A percentile compares a stretch with the other conserved stretches of the same genome.
Evolutionary conservation across 148 eudicot genomes (phyloP).

Genomic region (Cornus florida): DNA sequence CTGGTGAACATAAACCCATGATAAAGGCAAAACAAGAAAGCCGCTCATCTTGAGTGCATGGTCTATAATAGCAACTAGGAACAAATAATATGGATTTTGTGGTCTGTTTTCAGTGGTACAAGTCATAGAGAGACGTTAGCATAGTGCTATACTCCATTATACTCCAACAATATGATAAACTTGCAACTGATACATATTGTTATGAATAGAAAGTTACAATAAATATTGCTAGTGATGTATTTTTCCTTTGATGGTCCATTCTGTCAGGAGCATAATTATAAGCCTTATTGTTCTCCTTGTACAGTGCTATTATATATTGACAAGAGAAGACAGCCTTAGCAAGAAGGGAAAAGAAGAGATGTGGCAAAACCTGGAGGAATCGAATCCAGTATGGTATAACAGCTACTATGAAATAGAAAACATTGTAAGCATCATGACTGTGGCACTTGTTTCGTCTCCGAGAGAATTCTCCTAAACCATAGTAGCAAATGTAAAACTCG

Average conservation of each 20-base stretch:
- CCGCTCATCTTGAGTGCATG: too few species aligned
- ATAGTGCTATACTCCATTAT: neutral
- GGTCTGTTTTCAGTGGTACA: neutral
- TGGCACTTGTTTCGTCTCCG: slow-evolving; percentile 46
- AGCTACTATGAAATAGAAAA: slow-evolving; percentile 70
- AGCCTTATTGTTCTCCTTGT: too few species aligned
- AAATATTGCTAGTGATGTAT: too few species aligned
- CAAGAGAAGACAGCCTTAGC: neutral
- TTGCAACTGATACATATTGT: too few species aligned
- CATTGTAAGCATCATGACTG: slow-evolving; percentile 44
- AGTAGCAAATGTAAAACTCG: slow-evolving; percentile 50
- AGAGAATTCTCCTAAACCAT: slow-evolving; percentile 34
- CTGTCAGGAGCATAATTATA: too few species aligned
- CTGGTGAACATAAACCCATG: too few species aligned
- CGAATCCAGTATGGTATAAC: slow-evolving; percentile 80
- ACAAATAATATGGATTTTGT: neutral
- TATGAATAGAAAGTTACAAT: too few species aligned
- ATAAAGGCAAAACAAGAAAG: too few species aligned
- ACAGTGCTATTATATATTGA: too few species aligned
- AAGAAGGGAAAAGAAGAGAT: neutral
- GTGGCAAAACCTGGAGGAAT: slow-evolving; percentile 63
- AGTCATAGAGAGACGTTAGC: neutral
- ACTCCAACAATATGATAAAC: neutral
- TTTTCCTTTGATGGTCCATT: too few species aligned
- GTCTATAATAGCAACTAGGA: neutral